Percentiles rank a stretch among this genome's conserved stretches.
Conservation (phyloP, 129 eudicot species). For the Flaveria linearis region DNA sequence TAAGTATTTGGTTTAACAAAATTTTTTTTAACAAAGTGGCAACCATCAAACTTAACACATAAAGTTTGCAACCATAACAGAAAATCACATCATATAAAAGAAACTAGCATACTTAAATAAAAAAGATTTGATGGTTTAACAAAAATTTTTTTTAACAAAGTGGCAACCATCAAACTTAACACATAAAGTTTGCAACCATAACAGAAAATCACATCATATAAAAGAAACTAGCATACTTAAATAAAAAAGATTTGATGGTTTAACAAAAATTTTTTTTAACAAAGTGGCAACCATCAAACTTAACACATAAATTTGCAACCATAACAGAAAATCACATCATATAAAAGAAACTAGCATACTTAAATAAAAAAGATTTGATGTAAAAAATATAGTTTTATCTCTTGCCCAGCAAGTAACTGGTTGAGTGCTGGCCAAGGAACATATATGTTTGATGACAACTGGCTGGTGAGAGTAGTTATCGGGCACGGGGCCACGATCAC, state of each 20-base stretch:
- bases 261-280: too few species aligned
- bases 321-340: neutral
- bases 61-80: neutral
- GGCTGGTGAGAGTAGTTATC: constrained; percentile 7
- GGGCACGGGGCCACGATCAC: neutral
- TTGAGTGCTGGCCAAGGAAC: constrained; percentile 17
- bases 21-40: too few species aligned
- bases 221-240: too few species aligned
- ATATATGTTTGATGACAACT: constrained; percentile 20
- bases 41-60: neutral
- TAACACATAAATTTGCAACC: neutral
- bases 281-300: too few species aligned
- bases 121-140: too few species aligned
- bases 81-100: neutral
- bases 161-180: too few species aligned
- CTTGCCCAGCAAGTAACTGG: constrained; percentile 12
- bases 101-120: neutral
- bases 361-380: too few species aligned
- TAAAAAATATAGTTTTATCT: neutral
- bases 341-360: neutral
- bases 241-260: too few species aligned
- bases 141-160: too few species aligned
- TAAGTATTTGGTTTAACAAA: too few species aligned
- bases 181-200: too few species aligned
- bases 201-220: too few species aligned